phyloP scores from a whole-genome alignment of 2,329 filamentous ascomycete genomes.

The Diaporthe citrichinensis region DNA sequence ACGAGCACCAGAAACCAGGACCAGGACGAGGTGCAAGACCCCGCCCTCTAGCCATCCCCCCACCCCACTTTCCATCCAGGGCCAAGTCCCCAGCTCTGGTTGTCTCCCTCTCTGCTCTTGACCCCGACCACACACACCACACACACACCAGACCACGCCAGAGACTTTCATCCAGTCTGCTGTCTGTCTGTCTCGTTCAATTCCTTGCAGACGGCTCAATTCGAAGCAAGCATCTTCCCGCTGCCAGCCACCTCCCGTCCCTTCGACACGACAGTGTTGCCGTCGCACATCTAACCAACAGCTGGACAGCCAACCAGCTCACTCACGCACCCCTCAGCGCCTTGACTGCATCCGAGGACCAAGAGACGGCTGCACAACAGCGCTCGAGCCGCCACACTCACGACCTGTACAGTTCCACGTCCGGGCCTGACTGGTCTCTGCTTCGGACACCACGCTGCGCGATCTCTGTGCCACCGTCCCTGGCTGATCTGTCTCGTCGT shows the following conservation, averaged over 20 bases:
- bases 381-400: constrained; percentile 30
- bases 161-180: constrained; percentile 22
- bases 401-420: constrained; percentile 17
- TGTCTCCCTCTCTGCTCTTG: constrained; percentile 26
- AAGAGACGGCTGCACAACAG: constrained; percentile 20
- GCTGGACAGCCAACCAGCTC: constrained; percentile 5
- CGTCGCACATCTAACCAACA: constrained; percentile 10
- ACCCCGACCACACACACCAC: constrained; percentile 19
- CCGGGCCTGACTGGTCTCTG: constrained; percentile 33
- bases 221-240: constrained; percentile 28
- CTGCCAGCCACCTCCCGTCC: background rate
- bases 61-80: constrained; percentile 36
- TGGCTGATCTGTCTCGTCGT: constrained; percentile 9
- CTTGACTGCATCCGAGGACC: constrained; percentile 28
- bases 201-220: constrained; percentile 13
- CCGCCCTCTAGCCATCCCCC: constrained; percentile 34
- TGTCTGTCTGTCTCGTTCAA: constrained; percentile 7
- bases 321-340: background rate
- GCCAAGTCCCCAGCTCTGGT: constrained; percentile 31
- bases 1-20: constrained; percentile 11
- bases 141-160: background rate
- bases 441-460: constrained; percentile 12
- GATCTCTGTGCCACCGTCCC: constrained; percentile 14
- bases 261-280: background rate
- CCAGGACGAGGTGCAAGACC: constrained; percentile 22